These are phyloP conservation scores for Zymoseptoria passerinii DNA, from an alignment of 2,329 filamentous ascomycete species.

Conservation along the genomic window DNA sequence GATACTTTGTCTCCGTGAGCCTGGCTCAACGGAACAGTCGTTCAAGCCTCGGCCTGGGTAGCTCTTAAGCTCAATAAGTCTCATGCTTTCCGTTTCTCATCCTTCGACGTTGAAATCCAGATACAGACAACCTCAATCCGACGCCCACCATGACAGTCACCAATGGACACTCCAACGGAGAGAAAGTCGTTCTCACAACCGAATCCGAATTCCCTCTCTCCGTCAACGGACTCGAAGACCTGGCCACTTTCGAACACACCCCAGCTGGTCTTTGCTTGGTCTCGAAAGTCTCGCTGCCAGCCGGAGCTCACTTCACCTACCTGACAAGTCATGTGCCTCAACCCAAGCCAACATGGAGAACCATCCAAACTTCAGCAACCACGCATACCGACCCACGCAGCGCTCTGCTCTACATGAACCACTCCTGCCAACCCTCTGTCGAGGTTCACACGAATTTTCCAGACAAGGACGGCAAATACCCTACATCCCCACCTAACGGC, in stretches of 20 bases:
- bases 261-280: conserved; percentile 37
- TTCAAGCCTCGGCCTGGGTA: not conserved
- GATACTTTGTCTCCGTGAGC: not conserved
- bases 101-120: not conserved
- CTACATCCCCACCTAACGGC: conserved; percentile 15
- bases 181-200: conserved; percentile 7
- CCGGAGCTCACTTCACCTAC: conserved; percentile 43
- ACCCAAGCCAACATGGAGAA: conserved; percentile 40
- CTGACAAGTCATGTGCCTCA: conserved; percentile 42
- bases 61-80: not conserved
- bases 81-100: not conserved
- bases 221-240: conserved; percentile 30
- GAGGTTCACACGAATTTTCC: conserved; percentile 43
- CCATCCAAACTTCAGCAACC: conserved; percentile 43
- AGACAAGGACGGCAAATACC: conserved; percentile 20
- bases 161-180: conserved; percentile 9
- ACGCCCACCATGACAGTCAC: conserved; percentile 8
- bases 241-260: conserved; percentile 32
- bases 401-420: conserved; percentile 51
- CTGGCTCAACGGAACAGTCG: not conserved
- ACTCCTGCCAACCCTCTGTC: conserved; percentile 45
- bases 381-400: conserved; percentile 50
- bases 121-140: not conserved
- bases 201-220: conserved; percentile 16
- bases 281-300: conserved; percentile 43